Evolutionary conservation across 2,329 filamentous ascomycete species (phyloP).

Genomic region (Plectosphaerella sp.): DNA sequence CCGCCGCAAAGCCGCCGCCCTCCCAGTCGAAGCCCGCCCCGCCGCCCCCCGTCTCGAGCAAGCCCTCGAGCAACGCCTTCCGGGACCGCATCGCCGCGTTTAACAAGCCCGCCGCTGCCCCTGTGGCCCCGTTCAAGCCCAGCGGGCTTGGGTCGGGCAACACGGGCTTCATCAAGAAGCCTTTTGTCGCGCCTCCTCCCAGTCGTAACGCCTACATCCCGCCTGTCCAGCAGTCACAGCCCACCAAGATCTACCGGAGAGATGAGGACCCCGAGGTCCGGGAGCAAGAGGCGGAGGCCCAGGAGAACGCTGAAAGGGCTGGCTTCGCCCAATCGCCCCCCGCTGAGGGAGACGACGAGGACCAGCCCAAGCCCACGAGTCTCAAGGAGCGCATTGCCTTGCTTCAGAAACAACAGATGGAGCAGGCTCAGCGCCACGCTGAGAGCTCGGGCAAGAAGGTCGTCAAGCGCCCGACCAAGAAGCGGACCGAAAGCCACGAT

Average conservation of each 20-base stretch:
- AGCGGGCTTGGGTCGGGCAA: constrained; percentile 54
- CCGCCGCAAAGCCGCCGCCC: constrained; percentile 31
- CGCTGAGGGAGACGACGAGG: constrained; percentile 58
- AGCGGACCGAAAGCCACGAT: constrained; percentile 48
- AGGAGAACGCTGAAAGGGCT: constrained; percentile 64
- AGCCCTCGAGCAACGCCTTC: constrained; percentile 74
- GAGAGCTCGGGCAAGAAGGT: constrained; percentile 78
- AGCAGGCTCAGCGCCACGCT: constrained; percentile 78
- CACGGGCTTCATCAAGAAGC: constrained; percentile 85
- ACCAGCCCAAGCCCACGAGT: constrained; percentile 86
- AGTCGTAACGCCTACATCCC: constrained; percentile 90
- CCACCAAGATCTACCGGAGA: constrained; percentile 73
- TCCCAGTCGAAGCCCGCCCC: constrained; percentile 27
- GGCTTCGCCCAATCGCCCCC: constrained; percentile 48
- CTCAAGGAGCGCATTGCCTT: constrained; percentile 94
- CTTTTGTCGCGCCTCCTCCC: constrained; percentile 91
- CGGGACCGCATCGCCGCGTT: constrained; percentile 95
- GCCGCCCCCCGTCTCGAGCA: constrained; percentile 68
- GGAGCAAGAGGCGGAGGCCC: constrained; percentile 61
- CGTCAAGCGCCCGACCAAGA: constrained; percentile 75
- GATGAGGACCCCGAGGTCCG: constrained; percentile 79
- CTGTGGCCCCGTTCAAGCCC: constrained; percentile 86
- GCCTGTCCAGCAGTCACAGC: constrained; percentile 63
- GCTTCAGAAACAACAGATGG: constrained; percentile 88
- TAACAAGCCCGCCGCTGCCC: constrained; percentile 82